Evolutionary conservation across 257 asterid species (phyloP), one percentile per base, ranked within the genome.

Genomic region (Plantago elongata): DNA sequence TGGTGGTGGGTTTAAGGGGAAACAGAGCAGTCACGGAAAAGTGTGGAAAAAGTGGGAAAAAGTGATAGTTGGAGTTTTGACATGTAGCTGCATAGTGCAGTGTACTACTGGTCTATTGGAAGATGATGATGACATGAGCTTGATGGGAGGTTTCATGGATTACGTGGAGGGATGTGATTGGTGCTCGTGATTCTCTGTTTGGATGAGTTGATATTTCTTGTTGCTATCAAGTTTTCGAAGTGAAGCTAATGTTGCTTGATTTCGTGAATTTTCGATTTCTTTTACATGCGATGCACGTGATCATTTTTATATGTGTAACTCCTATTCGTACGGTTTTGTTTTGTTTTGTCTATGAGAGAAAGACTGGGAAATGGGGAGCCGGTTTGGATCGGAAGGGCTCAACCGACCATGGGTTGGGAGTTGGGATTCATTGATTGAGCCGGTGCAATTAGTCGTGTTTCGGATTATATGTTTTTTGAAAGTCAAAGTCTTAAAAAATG

Each of bases 81-180:
- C 45, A 11, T 57, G 13, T 57, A 30, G 38, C 38, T 34, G 38
- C 38, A 34, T 34, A 34, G 68, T 17, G 54, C 40, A 22, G 47
- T 2, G 61, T 45, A 60, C 13, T 57, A 68, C 60, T 60, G 15
- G 58, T 29, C 62, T 54, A 51, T 47, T 70, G 68, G 57, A 74
- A 61, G 77, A 69, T 55, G 81, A 71, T 52, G 67, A 51, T 34
- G 40, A 34, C 40, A 34, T 34, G 40, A 34, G 76, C 74, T 62
- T 55, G 60, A 68, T 61, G 12, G 72, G n/a, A n/a, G n/a, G n/a
- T n/a, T n/a, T n/a, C 48, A 54, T 37, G 51, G 60, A 80, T 34
- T 34, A 82, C 88, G 90, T 84, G 94, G 78, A 13, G 0, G 0
- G 7, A 0, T 0, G 0, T 59, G n/a, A 80, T 84, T 87, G 84